phyloP scores from a whole-genome alignment of 306 rosid species.

The Oemleria cerasiformis region DNA sequence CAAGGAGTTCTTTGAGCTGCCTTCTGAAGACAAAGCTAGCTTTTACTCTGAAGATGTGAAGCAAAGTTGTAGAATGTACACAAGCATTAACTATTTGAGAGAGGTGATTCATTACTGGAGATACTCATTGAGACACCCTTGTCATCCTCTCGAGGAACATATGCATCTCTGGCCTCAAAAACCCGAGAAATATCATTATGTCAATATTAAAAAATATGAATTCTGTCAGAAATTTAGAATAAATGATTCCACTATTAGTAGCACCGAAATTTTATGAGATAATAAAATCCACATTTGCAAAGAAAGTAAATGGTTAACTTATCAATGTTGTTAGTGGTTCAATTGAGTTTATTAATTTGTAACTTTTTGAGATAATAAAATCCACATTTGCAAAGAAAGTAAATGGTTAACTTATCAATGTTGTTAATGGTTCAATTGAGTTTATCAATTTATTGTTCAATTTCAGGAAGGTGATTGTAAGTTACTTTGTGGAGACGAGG shows the following conservation, averaged over 20 bases:
- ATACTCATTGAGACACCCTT: slow-evolving; percentile 58
- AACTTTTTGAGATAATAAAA: too few species aligned
- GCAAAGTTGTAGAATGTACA: slow-evolving; percentile 52
- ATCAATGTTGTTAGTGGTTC: too few species aligned
- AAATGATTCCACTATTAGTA: background rate
- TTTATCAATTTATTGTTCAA: too few species aligned
- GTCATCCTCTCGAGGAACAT: slow-evolving; percentile 49
- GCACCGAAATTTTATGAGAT: too few species aligned
- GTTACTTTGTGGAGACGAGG: too few species aligned
- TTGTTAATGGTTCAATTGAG: too few species aligned
- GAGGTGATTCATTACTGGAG: slow-evolving; percentile 58
- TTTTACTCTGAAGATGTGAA: slow-evolving; percentile 55
- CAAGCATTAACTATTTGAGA: slow-evolving; percentile 46
- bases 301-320: too few species aligned
- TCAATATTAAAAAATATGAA: background rate
- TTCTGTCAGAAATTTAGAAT: background rate
- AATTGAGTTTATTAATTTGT: too few species aligned
- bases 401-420: too few species aligned
- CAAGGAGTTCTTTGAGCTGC: slow-evolving; percentile 67
- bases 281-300: too few species aligned
- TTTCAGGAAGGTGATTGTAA: too few species aligned
- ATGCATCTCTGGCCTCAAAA: slow-evolving; percentile 64
- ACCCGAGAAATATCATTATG: slow-evolving; percentile 49
- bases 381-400: too few species aligned
- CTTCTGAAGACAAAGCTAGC: slow-evolving; percentile 46